Evolutionary conservation across 805 yeast genomes (phyloP).

Genomic region (Saturnispora galanensis): DNA sequence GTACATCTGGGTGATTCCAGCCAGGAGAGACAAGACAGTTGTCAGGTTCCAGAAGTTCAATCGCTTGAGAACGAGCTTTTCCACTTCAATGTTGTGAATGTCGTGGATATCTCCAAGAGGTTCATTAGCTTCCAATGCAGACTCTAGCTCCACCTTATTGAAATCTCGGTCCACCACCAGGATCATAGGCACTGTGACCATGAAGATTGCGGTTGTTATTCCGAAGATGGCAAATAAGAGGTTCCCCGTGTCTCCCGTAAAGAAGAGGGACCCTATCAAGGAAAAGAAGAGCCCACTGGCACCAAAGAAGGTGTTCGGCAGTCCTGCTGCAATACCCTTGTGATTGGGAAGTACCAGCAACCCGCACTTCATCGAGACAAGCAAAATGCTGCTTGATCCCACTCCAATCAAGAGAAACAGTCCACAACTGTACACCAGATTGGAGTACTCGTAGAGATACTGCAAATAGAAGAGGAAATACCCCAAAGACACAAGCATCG

Average conservation of each 20-base stretch:
- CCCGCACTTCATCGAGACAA: slow-evolving; percentile 62
- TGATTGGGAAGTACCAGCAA: slow-evolving; percentile 58
- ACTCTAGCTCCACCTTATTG: slow-evolving; percentile 6
- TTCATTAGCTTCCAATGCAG: not conserved
- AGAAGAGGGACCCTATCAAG: slow-evolving; percentile 39
- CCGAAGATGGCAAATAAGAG: slow-evolving; percentile 40
- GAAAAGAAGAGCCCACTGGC: slow-evolving; percentile 64
- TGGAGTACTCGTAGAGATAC: slow-evolving; percentile 32
- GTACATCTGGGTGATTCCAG: slow-evolving; percentile 67
- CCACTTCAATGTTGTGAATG: slow-evolving; percentile 5
- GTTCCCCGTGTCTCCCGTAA: slow-evolving; percentile 47
- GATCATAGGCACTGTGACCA: slow-evolving; percentile 39
- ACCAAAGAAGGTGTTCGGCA: slow-evolving; percentile 69
- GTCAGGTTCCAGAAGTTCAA: slow-evolving; percentile 42
- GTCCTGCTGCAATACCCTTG: slow-evolving; percentile 65
- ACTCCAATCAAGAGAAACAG: slow-evolving; percentile 50
- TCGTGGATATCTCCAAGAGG: not conserved
- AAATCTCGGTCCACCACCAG: slow-evolving; percentile 31
- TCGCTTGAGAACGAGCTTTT: slow-evolving; percentile 18
- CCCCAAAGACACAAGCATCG: slow-evolving; percentile 39
- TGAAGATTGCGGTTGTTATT: slow-evolving; percentile 32
- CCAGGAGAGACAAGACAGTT: slow-evolving; percentile 40
- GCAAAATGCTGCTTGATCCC: slow-evolving; percentile 59
- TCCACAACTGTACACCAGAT: slow-evolving; percentile 33
- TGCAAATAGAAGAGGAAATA: slow-evolving; percentile 47